Evolutionary conservation across 305 asterid species (phyloP).

Genomic region (Solanum hybrid): DNA sequence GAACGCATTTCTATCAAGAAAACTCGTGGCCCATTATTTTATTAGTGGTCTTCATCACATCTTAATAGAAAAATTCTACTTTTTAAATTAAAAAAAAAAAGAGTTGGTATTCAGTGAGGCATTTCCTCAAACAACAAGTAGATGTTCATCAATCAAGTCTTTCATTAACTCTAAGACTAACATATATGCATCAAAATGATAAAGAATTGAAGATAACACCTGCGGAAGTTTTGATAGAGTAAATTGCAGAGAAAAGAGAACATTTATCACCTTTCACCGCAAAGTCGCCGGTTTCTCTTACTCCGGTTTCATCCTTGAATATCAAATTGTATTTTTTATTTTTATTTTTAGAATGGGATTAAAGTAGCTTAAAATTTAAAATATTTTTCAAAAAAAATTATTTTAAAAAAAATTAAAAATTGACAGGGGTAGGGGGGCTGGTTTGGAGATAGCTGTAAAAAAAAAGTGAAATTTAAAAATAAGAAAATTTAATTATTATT

Average conservation of each 20-base stretch:
- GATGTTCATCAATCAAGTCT: background rate
- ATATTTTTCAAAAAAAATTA: too few relatives aligned
- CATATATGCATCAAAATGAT: background rate
- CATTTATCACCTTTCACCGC: background rate
- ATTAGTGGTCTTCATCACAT: background rate
- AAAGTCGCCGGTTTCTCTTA: background rate
- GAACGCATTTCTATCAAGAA: constrained; percentile 22
- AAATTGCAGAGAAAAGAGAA: background rate
- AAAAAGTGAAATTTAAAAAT: too few relatives aligned
- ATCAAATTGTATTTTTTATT: background rate
- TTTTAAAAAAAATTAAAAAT: too few relatives aligned
- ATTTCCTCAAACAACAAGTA: background rate
- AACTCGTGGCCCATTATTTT: background rate
- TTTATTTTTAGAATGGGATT: background rate
- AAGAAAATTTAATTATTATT: too few relatives aligned
- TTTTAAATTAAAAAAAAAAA: background rate
- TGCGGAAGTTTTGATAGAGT: background rate
- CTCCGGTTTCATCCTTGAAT: background rate
- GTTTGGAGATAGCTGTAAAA: too few relatives aligned
- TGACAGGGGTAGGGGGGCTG: too few relatives aligned
- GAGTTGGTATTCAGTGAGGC: background rate
- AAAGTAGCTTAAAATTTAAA: background rate
- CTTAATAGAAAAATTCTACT: background rate
- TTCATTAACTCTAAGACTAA: background rate
- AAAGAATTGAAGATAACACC: background rate